Evolutionary conservation across 2,329 filamentous ascomycete genomes (phyloP), one percentile per base, ranked within the genome.

Genomic region (Coleophoma cylindrospora): DNA sequence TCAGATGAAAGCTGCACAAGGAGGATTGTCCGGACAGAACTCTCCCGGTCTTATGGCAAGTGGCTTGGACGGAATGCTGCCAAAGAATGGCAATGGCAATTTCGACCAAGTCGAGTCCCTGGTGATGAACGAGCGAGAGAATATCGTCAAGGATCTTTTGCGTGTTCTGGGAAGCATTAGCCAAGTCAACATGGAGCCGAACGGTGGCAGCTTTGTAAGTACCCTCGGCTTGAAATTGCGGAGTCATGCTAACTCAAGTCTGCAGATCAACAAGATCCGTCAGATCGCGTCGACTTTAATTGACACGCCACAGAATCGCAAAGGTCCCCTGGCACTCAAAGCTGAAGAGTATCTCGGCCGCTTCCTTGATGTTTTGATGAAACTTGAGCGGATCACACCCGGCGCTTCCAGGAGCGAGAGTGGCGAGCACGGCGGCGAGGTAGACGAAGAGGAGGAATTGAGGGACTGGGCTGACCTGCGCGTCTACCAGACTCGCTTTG

Each of bases 281-380:
- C 86, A 89, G 62, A 86, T 95, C 37, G 89, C 89, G 1, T 86
- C 85, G 27, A 94, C 89, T 0, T 75, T 95, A 8, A 78, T 95
- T 45, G 83, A 87, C 54, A 72, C 75, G 1, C 78, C 80, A 2
- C 72, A 75, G 45, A 68, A 74, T 40, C 69, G 74, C 22, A 79
- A 79, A 59, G 74, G 77, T 36, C 70, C 70, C 19, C 63, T 79
- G 2, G 74, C 76, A 14, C 64, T 74, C 33, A 76, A 82, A 65
- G 81, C 86, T 11, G 86, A 92, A 65, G 82, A 86, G 40, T 86
- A 89, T 43, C 74, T 95, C 0, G 76, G 74, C 45, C 80, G 80
- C 9, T 89, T 94, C 59, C 75, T 94, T 13, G 84, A 89, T 37
- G 84, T 91, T 10, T 71, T 95, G 7, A 79, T 86, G 60, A 84